phyloP scores from a whole-genome alignment of 73 alveolate species.

The Durusdinium trenchii region DNA sequence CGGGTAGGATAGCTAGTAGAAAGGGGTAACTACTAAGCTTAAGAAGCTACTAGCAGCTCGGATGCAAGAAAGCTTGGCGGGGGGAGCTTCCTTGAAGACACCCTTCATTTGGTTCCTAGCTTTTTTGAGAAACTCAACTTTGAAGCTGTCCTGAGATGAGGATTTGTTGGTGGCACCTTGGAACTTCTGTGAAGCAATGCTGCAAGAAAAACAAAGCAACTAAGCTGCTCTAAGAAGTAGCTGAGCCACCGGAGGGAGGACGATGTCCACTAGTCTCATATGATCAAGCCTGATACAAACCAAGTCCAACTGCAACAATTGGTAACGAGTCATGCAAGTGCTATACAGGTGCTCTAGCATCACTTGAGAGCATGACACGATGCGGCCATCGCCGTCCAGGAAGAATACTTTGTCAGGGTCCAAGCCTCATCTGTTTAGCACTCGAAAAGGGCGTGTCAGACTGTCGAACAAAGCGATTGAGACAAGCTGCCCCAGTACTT shows the following conservation, averaged over 20 bases:
- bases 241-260: conserved; percentile 49
- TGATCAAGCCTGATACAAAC: conserved; percentile 39
- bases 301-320: background rate
- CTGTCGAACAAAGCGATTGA: background rate
- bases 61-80: too few relatives aligned
- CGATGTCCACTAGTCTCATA: conserved; percentile 75
- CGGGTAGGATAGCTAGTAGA: too few relatives aligned
- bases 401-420: conserved; percentile 82
- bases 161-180: conserved; percentile 11
- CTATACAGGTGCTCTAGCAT: background rate
- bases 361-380: background rate
- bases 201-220: background rate
- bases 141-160: background rate
- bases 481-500: conserved; percentile 63
- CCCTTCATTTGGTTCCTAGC: too few relatives aligned
- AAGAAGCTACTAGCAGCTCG: too few relatives aligned
- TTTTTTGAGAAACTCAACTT: too few relatives aligned
- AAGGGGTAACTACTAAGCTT: too few relatives aligned
- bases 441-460: background rate
- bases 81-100: too few relatives aligned
- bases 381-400: conserved; percentile 79
- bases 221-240: background rate
- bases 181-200: background rate
- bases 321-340: background rate
- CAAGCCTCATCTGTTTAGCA: conserved; percentile 17